Conservation (phyloP, 2,329 filamentous ascomycete genomes). For the Aspergillus brunneoviolaceus region DNA sequence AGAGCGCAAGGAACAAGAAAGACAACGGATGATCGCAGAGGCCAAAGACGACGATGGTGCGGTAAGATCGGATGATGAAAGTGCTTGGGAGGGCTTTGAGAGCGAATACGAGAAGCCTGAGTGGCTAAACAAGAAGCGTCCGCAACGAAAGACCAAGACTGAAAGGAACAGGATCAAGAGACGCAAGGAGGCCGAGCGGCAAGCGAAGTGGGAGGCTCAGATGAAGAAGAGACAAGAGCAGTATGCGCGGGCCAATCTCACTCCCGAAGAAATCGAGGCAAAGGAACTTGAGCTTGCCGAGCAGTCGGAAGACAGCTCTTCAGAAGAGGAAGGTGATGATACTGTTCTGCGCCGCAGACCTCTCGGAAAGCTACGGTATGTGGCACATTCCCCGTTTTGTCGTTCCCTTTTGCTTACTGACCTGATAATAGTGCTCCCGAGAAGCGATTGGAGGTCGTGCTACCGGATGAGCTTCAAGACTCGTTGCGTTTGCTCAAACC, state of each 20-base stretch:
- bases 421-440: slow-evolving; percentile 55
- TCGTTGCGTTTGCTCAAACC: slow-evolving; percentile 80
- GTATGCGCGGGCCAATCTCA: slow-evolving; percentile 67
- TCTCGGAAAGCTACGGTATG: slow-evolving; percentile 61
- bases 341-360: slow-evolving; percentile 66
- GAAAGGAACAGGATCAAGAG: slow-evolving; percentile 87
- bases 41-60: slow-evolving; percentile 74
- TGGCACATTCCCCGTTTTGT: slow-evolving; percentile 9
- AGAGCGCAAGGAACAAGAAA: slow-evolving; percentile 65
- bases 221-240: slow-evolving; percentile 73
- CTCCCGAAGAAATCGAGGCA: slow-evolving; percentile 55
- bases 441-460: slow-evolving; percentile 74
- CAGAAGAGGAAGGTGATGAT: slow-evolving; percentile 59
- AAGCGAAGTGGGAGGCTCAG: slow-evolving; percentile 71
- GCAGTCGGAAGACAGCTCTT: slow-evolving; percentile 37
- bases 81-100: slow-evolving; percentile 86
- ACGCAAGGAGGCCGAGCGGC: slow-evolving; percentile 81
- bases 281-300: slow-evolving; percentile 50
- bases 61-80: slow-evolving; percentile 79
- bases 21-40: slow-evolving; percentile 68
- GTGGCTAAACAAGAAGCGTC: slow-evolving; percentile 68
- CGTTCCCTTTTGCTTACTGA: slow-evolving; percentile 20
- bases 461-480: slow-evolving; percentile 81
- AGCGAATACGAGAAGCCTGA: slow-evolving; percentile 72
- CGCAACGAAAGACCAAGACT: slow-evolving; percentile 78